Percentiles rank a stretch among this genome's conserved stretches.
These are phyloP conservation scores for Calonectria pauciramosa DNA, from an alignment of 2,329 filamentous ascomycete species.

Conservation along the genomic window DNA sequence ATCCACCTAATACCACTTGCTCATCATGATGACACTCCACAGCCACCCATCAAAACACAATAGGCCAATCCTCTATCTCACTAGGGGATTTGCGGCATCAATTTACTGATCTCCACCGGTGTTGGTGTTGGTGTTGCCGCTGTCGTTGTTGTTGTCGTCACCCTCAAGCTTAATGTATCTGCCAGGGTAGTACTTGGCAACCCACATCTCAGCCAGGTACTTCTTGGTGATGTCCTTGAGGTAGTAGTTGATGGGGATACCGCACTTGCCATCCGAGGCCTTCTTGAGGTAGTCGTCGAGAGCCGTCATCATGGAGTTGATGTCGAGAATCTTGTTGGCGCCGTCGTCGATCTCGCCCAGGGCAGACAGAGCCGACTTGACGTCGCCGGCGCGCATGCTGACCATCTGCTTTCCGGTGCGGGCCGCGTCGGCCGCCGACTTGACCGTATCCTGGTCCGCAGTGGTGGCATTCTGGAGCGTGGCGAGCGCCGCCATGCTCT, in stretches of 20 bases:
- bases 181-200: slow-evolving; percentile 33
- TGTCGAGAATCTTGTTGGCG: slow-evolving; percentile 29
- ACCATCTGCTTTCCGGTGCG: background rate
- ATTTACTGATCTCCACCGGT: background rate
- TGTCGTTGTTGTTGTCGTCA: slow-evolving; percentile 5
- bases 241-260: slow-evolving; percentile 37
- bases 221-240: slow-evolving; percentile 33
- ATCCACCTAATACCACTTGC: background rate
- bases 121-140: background rate
- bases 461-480: slow-evolving; percentile 14
- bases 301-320: slow-evolving; percentile 33
- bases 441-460: background rate
- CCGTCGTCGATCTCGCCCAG: slow-evolving; percentile 19
- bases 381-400: background rate
- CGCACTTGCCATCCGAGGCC: background rate
- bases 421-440: background rate
- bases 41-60: background rate
- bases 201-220: slow-evolving; percentile 37
- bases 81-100: background rate
- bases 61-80: background rate
- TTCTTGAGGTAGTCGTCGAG: slow-evolving; percentile 33
- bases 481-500: slow-evolving; percentile 6
- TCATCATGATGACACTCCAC: no score
- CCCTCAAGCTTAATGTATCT: slow-evolving; percentile 28
- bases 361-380: slow-evolving; percentile 1